Base-by-base conservation (phyloP, 805 yeast species). In the Myxozyma melibiosi region DNA sequence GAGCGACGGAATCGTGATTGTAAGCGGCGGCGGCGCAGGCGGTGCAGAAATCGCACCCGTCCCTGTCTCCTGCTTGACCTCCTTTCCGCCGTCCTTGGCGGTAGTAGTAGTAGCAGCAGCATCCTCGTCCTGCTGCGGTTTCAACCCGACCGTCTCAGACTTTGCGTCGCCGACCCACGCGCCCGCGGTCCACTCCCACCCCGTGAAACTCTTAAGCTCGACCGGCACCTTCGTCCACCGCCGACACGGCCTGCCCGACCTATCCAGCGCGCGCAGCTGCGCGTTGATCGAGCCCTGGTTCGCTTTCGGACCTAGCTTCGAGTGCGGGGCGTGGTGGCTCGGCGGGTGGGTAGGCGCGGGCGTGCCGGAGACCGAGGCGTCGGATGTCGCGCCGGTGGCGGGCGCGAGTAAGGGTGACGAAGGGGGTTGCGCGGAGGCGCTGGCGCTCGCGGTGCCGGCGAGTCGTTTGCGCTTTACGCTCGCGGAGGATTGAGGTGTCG, bases 121-220 rank as follows among this genome's bases (percentile, higher is more conserved):
- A 28, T 45, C 46, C 18, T 27, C 42, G n/a, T 46, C 51, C 38
- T 25, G 28, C 34, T 28, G 22, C 8, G 25, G 16, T 7, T n/a
- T n/a, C n/a, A 13, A n/a, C 7, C 27, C 20, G 13, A 25, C 20
- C 6, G 39, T 45, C 18, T 33, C 40, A 4, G 39, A 22, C 30
- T 31, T 44, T 44, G 57, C 46, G 20, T 64, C 74, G 35, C 79
- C 79, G 6, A 65, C 64, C 82, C 81, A 79, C 13, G 72, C 64
- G 3, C 57, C 50, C 44, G 77, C 65, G 1, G 67, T 60, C 61
- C 74, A 74, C 24, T 65, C 68, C 56, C 71, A 74, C 3, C 82
- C 82, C 0, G 83, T 78, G 58, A 80, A 79, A 25, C 77, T 72
- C 55, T 73, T 74, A 37, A 80, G 65, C 11, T 67, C 67, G 8